Conservation (phyloP, 1,284 basidiomycete species). For the Melampsora larici-populina region DNA sequence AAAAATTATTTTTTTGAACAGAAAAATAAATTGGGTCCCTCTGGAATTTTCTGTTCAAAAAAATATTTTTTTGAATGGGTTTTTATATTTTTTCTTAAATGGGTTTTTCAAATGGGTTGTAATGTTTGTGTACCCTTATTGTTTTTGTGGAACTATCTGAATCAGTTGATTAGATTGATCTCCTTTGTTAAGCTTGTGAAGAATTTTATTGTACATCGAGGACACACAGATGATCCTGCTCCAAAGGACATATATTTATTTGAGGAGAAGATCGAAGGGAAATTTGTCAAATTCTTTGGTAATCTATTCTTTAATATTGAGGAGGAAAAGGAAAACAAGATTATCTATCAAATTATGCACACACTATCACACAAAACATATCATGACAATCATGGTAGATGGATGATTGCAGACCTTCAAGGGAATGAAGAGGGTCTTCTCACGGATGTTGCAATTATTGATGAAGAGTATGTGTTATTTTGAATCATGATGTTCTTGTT, state of each 20-base stretch:
- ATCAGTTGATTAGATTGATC: neutral
- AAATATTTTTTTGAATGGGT: too few species aligned
- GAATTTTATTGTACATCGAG: too few species aligned
- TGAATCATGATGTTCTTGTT: neutral
- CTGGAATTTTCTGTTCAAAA: too few species aligned
- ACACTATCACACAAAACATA: too few species aligned
- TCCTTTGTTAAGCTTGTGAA: neutral
- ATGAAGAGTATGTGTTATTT: neutral
- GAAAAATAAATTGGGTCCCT: too few species aligned
- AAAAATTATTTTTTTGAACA: too few species aligned
- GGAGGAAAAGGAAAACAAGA: neutral
- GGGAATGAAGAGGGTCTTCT: neutral
- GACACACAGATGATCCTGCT: neutral
- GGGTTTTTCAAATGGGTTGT: too few species aligned
- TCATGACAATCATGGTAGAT: neutral
- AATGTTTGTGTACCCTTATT: too few species aligned
- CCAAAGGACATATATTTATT: neutral
- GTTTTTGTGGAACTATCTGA: neutral
- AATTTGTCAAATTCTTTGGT: constrained; percentile 1
- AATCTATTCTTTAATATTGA: neutral
- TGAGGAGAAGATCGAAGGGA: neutral
- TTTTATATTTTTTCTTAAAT: too few species aligned
- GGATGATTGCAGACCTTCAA: neutral
- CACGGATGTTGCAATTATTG: neutral
- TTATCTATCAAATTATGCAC: neutral